Evolutionary conservation across 1,284 basidiomycete genomes (phyloP), one percentile per base, ranked within the genome.

Genomic region (Agroathelia rolfsii): DNA sequence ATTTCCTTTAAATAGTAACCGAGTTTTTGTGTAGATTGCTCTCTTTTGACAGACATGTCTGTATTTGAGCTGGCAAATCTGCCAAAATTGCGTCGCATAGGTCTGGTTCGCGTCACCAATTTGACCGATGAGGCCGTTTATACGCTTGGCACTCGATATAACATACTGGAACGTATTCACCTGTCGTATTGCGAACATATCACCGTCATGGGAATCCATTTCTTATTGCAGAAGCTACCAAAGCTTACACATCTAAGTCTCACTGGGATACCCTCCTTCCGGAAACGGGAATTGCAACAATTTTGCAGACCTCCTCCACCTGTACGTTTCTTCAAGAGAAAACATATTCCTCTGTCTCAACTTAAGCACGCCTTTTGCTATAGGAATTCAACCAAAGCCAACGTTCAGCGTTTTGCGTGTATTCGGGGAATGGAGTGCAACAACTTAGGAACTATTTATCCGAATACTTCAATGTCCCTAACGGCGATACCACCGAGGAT

Each of bases 101-200:
- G 95, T 26, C 78, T 99, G 11, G 95, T 98, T 28, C 80, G 93
- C 41, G 90, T 94, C 30, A 75, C 67, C 47, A 89, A 93, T 46
- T 64, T 99, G 34, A 98, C 95, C 3, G 94, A 98, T 50, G 78
- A 89, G 47, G 89, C 89, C 1, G 81, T 98, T 17, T 87, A 86
- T 48, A 72, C 89, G 1, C 70, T 99, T 6, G 87, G 80, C 3
- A 79, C 85, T 37, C 70, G 80, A 10, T 74, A 84, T 44, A 71
- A 76, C 23, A 87, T 88, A 2, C 69, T 98, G 14, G 95, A 99
- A 51, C 78, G 95, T 21, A 89, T 99, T 19, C 95, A 99, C 55
- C 65, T 99, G 15, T 95, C 90, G 2, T 98, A 97, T 55, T 99
- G 95, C 58, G 89, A 96, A 50, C 88, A 95, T 47, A 84, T 99